Evolutionary conservation across 2,329 filamentous ascomycete genomes (phyloP), one percentile per base, ranked within the genome.

Genomic region (Ceratocystis cacaofunesta): DNA sequence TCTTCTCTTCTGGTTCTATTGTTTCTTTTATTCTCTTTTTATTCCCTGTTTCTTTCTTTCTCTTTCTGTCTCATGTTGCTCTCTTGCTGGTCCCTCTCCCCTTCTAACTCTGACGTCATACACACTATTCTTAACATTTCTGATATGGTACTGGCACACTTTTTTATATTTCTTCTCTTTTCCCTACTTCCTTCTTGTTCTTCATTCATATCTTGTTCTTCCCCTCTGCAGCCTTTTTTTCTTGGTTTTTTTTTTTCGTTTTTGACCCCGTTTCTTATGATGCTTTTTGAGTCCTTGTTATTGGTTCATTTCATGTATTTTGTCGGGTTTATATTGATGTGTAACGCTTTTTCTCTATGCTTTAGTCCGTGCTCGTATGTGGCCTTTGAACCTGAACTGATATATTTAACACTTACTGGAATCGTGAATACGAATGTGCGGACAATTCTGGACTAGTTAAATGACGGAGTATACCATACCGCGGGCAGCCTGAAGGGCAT

Each of bases 181-280:
- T 73, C 72, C 72, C 46, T 46, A 72, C 71, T 71, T 69, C 61
- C 69, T 69, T 68, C 61, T 69, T 69, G 69, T 69, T 69, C 65
- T 68, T 62, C 2, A 66, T 65, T 63, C 63, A 64, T 43, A 55
- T 69, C 61, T 67, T 63, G 55, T 65, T 58, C 55, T 64, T 65
- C 62, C 46, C 66, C 61, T 15, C 22, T 19, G 71, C 69, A 68
- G 69, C 71, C 72, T 72, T 41, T 12, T 44, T 71, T 72, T 72
- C 71, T 73, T 73, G 72, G 6, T 3, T 43, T 73, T 71, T 69
- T 69, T 70, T 64, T 69, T 69, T 70, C 68, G 36, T 41, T 41
- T 41, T 41, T 10, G 36, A 12, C 36, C 36, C 36, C 36, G 36
- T 41, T 12, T 41, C 36, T 41, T 41, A 41, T 12, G 36, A 41